Evolutionary conservation across 805 yeast species (phyloP).

Genomic region (Saccharomycopsis synnaedendra): DNA sequence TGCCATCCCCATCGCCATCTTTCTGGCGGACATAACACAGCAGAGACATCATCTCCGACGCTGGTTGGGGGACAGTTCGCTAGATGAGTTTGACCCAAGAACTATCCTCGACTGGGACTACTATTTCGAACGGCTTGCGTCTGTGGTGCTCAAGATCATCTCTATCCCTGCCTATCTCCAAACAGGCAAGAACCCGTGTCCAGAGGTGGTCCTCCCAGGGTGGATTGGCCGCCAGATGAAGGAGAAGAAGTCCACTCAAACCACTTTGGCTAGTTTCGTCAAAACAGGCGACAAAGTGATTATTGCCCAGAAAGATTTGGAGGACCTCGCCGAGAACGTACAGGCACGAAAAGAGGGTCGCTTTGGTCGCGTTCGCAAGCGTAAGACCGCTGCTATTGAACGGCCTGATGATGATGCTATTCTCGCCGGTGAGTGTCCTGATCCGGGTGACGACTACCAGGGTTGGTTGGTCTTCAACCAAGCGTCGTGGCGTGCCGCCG

Average conservation of each 20-base stretch:
- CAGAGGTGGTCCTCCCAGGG: conserved; percentile 86
- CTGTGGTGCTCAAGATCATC: conserved; percentile 88
- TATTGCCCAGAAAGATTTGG: conserved; percentile 48
- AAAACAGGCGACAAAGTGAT: conserved; percentile 29
- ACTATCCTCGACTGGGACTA: conserved; percentile 88
- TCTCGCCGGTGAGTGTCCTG: conserved; percentile 47
- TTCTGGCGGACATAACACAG: conserved; percentile 66
- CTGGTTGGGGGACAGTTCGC: conserved; percentile 74
- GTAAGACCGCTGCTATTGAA: conserved; percentile 17
- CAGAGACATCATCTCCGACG: conserved; percentile 67
- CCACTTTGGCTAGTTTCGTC: conserved; percentile 50
- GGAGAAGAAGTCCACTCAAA: conserved; percentile 56
- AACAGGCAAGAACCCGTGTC: conserved; percentile 81
- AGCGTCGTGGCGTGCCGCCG: conserved; percentile 76
- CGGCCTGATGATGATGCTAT: conserved; percentile 31
- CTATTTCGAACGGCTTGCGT: conserved; percentile 80
- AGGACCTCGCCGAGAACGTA: conserved; percentile 48
- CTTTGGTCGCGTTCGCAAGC: conserved; percentile 1
- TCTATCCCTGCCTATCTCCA: conserved; percentile 97
- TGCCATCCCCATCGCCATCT: conserved; percentile 93
- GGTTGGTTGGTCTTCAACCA: conserved; percentile 69
- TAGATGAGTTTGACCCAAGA: conserved; percentile 79
- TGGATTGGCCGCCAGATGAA: conserved; percentile 70
- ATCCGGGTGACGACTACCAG: conserved; percentile 53
- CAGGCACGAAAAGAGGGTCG: conserved; percentile 23